Evolutionary conservation across 306 rosid species (phyloP).

Genomic region (Abrus pulchellus): DNA sequence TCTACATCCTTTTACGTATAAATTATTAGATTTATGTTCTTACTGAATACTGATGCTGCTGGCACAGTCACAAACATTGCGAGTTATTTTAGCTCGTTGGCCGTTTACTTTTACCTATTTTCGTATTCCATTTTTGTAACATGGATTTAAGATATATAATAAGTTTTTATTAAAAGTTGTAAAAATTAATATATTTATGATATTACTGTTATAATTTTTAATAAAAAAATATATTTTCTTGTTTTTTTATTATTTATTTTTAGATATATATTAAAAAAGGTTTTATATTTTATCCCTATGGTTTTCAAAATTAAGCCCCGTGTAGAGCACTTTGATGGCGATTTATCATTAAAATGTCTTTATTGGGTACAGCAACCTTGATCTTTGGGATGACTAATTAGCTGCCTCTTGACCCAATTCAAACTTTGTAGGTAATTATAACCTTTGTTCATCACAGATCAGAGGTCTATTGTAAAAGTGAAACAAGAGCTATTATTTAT

Average conservation of each 20-base stretch:
- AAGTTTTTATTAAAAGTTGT: no score
- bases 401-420: neutral
- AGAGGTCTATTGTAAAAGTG: slow-evolving; percentile 3
- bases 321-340: neutral
- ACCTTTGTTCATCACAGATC: neutral
- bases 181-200: no score
- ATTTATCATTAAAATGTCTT: slow-evolving; percentile 18
- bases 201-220: no score
- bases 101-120: neutral
- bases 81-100: slow-evolving; percentile 18
- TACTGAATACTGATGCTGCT: neutral
- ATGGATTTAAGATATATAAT: no score
- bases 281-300: neutral
- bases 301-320: slow-evolving; percentile 8
- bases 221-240: no score
- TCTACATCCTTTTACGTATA: neutral
- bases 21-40: slow-evolving; percentile 16
- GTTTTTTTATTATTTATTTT: no score
- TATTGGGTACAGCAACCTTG: neutral
- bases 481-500: neutral
- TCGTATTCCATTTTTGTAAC: neutral
- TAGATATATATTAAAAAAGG: no score
- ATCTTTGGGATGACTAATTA: neutral
- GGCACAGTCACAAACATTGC: neutral
- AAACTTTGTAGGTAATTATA: slow-evolving; percentile 13